Percentiles rank a stretch among this genome's conserved stretches.
phyloP scores from a whole-genome alignment of 2,329 filamentous ascomycete species.

The Didymella arachidicola region DNA sequence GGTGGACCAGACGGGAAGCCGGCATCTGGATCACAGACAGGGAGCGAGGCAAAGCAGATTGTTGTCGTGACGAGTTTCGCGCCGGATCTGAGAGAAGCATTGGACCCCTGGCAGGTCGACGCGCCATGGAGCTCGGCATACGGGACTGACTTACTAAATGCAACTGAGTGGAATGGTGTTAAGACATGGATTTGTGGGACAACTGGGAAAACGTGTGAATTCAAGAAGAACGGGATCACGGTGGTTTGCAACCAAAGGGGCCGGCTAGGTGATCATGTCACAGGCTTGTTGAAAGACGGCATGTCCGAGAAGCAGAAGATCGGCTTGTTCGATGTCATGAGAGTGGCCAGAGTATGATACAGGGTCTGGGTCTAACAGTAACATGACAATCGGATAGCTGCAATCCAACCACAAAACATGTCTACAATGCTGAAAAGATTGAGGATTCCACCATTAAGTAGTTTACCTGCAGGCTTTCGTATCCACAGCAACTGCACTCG shows the following conservation, averaged over 20 bases:
- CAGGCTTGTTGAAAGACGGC: conserved; percentile 35
- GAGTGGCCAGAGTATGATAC: conserved; percentile 28
- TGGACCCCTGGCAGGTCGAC: conserved; percentile 58
- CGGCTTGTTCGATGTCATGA: conserved; percentile 41
- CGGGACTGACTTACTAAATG: conserved; percentile 59
- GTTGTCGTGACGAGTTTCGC: conserved; percentile 67
- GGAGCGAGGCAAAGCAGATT: conserved; percentile 35
- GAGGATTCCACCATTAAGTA: too few species aligned
- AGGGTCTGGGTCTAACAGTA: too few species aligned
- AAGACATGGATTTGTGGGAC: conserved; percentile 57
- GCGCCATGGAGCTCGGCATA: conserved; percentile 61
- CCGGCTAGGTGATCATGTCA: conserved; percentile 44
- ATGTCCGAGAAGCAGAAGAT: conserved; percentile 39
- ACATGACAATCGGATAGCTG: too few species aligned
- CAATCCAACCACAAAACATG: too few species aligned
- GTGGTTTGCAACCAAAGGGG: conserved; percentile 58
- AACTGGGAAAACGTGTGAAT: conserved; percentile 56
- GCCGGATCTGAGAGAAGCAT: conserved; percentile 59
- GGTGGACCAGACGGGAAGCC: conserved; percentile 9
- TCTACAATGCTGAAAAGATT: too few species aligned
- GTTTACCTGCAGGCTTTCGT: too few species aligned
- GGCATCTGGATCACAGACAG: neutral
- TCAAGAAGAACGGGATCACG: conserved; percentile 44
- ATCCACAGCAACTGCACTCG: too few species aligned
- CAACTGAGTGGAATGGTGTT: conserved; percentile 55